These are phyloP conservation scores for Xylariales sp. DNA, from an alignment of 2,329 filamentous ascomycete species.

Conservation along the genomic window DNA sequence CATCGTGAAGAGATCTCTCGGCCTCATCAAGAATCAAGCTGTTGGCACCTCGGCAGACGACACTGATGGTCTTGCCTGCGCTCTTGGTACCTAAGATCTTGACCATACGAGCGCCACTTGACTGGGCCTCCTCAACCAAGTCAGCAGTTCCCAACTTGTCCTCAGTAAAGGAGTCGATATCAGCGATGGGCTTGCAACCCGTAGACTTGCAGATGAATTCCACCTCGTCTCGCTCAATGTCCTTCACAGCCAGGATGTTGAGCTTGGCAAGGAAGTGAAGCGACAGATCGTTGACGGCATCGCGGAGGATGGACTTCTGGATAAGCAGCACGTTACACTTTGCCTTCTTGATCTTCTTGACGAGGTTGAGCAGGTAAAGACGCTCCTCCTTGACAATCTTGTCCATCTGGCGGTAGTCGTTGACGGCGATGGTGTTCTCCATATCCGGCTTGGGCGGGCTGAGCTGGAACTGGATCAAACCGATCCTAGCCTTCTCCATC, in stretches of 20 bases:
- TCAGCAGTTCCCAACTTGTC: conserved; percentile 96
- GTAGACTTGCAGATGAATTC: conserved; percentile 99
- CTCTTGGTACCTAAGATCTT: conserved; percentile 90
- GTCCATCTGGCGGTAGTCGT: conserved; percentile 99
- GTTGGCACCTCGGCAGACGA: conserved; percentile 94
- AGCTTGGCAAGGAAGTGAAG: conserved; percentile 97
- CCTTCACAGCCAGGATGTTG: conserved; percentile 92
- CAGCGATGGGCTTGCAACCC: conserved; percentile 97
- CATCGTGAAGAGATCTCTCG: conserved; percentile 93
- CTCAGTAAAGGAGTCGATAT: conserved; percentile 97
- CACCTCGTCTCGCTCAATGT: conserved; percentile 97
- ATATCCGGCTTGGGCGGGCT: conserved; percentile 99
- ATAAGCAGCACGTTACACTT: conserved; percentile 99
- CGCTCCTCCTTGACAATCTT: conserved; percentile 99
- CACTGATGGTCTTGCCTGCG: conserved; percentile 83
- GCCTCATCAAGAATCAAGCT: conserved; percentile 92
- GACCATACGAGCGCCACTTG: conserved; percentile 84
- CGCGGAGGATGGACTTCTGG: conserved; percentile 95
- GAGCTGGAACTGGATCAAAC: conserved; percentile 96
- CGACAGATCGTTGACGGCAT: conserved; percentile 95
- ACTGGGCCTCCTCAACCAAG: conserved; percentile 86
- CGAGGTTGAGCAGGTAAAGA: conserved; percentile 95
- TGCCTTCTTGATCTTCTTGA: conserved; percentile 99
- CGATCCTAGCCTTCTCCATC: conserved; percentile 97
- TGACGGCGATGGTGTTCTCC: conserved; percentile 99